Evolutionary conservation across 176 grass and related monocot species (phyloP), one percentile per base, ranked within the genome.

Genomic region (Ampelocalamus luodianensis): DNA sequence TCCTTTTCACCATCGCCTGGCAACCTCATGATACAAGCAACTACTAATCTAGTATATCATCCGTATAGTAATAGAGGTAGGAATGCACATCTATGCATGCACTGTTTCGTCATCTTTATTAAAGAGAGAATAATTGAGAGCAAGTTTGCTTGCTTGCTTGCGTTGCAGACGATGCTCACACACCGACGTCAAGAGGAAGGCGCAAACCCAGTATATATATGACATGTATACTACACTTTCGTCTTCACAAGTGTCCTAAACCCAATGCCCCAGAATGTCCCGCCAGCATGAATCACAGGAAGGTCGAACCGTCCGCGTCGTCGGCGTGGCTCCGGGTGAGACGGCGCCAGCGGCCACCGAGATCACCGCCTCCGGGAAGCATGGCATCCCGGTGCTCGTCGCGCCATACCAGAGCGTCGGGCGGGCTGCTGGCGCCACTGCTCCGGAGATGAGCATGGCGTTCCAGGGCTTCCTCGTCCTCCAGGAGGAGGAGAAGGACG

Each of bases 391-490:
- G 14, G 74, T 83, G 76, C 48, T 84, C 37, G 66, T 84, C 37
- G 10, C 56, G 48, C 81, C 75, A 40, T 2, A 43, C 18, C 49
- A 72, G 6, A 53, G 10, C 12, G 22, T 0, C 16, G 24, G 0
- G 3, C 14, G 32, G 3, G 29, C 34, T 10, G 4, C 16, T 1
- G 62, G 16, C n/a, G 49, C 65, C 8, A 3, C 18, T 0, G 32
- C 22, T 3, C 32, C 49, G 71, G 59, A 49, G 51, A 27, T 61
- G 84, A 14, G 53, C 48, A 32, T 0, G 27, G 65, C 54, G 45
- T 78, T 86, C 65, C 54, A 81, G 36, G 83, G 84, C 18, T 51
- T 86, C 79, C 73, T 90, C 9, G 10, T 82, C 67, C 18, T 81
- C 18, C 22, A 77, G 46, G 7, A 22, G 7, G 39, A 16, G 51